Base-by-base conservation (phyloP, 441 rosid genomes). In the Biscutella laevigata region DNA sequence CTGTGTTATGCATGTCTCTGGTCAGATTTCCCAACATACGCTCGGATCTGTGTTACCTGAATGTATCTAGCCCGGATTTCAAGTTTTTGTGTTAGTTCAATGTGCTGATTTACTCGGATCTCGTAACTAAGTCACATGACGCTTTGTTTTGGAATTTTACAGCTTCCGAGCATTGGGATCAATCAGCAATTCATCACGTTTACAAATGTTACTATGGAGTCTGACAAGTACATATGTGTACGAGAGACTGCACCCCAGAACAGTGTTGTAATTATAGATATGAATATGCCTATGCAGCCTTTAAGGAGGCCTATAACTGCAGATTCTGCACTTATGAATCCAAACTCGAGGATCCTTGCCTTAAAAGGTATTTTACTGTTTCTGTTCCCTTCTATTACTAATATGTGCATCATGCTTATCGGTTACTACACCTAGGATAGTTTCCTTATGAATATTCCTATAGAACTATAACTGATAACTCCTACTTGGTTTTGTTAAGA, bases 231-330 rank as follows among this genome's bases (percentile, higher is more conserved):
- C 64, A 79, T 82, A 30, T 82, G 82, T 62, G 88, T 76, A 24
- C 68, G 98, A 32, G 98, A 92, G 68, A 92, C 98, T 16, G 73
- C 95, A 6, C 97, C 98, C 0, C 98, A 92, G 77, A 92, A 92
- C 69, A 86, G 97, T 35, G 97, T 92, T 41, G 98, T 92, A 17
- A 88, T 88, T 62, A 63, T 88, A 2, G 97, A 92, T 63, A 92
- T 92, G 98, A 84, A 67, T 57, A 77, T 81, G 94, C 98, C 98
- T 16, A 82, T 69, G 77, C 98, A 92, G 82, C 98, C 98, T 7
- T 48, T 91, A 69, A 75, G 98, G 56, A 81, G 97, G 49, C 98
- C 98, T 28, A 92, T 92, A 48, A 88, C 96, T 16, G 98, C 97
- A 1, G 97, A 90, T 50, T 90, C 97, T 1, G 96, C 97, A 9